These are phyloP conservation scores for Choanephora cucurbitarum DNA, from an alignment of 371 early-diverging fungal species.

Conservation along the genomic window DNA sequence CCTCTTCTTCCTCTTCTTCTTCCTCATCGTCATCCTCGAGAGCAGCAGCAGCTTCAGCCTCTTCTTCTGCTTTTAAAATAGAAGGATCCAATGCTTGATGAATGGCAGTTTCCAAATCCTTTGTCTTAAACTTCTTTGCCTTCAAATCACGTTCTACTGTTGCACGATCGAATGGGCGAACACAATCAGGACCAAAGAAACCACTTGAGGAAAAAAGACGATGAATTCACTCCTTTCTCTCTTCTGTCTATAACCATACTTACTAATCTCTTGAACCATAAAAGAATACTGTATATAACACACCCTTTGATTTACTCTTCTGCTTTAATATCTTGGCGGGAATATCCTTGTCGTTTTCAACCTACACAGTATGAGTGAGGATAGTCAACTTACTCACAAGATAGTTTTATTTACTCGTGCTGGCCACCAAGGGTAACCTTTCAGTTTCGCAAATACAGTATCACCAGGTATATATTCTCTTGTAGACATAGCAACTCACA, in stretches of 20 bases:
- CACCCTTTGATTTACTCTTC: slow-evolving; percentile 51
- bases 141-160: slow-evolving; percentile 49
- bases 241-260: slow-evolving; percentile 25
- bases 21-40: slow-evolving; percentile 26
- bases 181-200: slow-evolving; percentile 52
- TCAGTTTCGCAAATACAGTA: slow-evolving; percentile 67
- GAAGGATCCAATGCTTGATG: slow-evolving; percentile 42
- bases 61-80: slow-evolving; percentile 25
- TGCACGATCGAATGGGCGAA: slow-evolving; percentile 47
- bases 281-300: slow-evolving; percentile 60
- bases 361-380: slow-evolving; percentile 35
- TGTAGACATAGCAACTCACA: slow-evolving; percentile 5
- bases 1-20: slow-evolving; percentile 22
- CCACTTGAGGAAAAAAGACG: slow-evolving; percentile 30
- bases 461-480: slow-evolving; percentile 53
- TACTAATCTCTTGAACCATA: slow-evolving; percentile 70
- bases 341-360: slow-evolving; percentile 53
- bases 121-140: slow-evolving; percentile 54
- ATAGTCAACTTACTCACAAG: too few species aligned
- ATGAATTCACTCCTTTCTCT: neutral
- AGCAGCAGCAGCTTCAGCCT: slow-evolving; percentile 19
- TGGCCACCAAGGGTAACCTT: slow-evolving; percentile 78
- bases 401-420: slow-evolving; percentile 52
- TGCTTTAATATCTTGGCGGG: slow-evolving; percentile 52
- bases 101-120: slow-evolving; percentile 48